A percentile compares a stretch with the other conserved stretches of the same genome.
phyloP scores from a whole-genome alignment of 352 stramenopile species.

The Pythium folliculosum region DNA sequence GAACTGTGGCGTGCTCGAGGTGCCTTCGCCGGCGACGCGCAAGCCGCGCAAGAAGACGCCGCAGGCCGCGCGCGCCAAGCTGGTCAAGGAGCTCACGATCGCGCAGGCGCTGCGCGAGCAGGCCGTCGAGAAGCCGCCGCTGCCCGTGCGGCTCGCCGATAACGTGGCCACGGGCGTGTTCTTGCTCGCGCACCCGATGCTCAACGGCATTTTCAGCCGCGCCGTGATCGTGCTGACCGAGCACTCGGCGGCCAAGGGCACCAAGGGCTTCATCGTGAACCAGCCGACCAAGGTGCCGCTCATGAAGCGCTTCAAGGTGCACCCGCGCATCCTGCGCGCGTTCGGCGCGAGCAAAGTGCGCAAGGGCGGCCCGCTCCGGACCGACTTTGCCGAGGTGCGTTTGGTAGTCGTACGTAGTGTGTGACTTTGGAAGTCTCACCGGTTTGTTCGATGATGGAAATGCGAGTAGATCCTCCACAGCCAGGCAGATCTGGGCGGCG shows the following conservation, averaged over 20 bases:
- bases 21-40: not conserved
- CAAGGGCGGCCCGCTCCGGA: constrained; percentile 65
- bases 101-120: constrained; percentile 15
- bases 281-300: constrained; percentile 55
- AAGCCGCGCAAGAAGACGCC: not conserved
- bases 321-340: constrained; percentile 50
- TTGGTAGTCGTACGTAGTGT: too few relatives aligned
- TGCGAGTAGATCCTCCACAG: constrained; percentile 58
- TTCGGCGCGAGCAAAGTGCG: constrained; percentile 67
- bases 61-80: constrained; percentile 8
- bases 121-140: constrained; percentile 30
- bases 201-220: constrained; percentile 70
- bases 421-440: not conserved
- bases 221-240: constrained; percentile 77
- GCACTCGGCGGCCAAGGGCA: constrained; percentile 48
- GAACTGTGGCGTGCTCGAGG: constrained; percentile 29
- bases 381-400: constrained; percentile 56
- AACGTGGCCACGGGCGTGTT: constrained; percentile 56
- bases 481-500: constrained; percentile 61
- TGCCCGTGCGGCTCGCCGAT: constrained; percentile 22
- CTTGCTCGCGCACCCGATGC: constrained; percentile 71
- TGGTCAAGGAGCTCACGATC: constrained; percentile 19
- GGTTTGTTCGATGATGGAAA: not conserved
- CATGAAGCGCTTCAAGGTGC: constrained; percentile 59
- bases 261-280: constrained; percentile 81